Percentiles rank a stretch among this genome's conserved stretches.
Conservation (phyloP, 257 asterid species). For the Pogostemon cablin region DNA sequence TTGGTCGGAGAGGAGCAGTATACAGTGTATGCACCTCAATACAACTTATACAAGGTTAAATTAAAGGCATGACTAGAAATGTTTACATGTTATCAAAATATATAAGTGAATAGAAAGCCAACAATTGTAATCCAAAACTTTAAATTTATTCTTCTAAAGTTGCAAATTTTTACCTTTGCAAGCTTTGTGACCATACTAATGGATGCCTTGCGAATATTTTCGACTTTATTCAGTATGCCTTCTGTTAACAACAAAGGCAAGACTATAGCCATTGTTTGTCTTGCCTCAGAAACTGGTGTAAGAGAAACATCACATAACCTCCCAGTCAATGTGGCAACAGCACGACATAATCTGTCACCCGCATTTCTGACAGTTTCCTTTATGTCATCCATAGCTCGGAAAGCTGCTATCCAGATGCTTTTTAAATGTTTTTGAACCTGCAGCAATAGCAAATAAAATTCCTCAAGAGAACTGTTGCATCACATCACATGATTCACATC, state of each 20-base stretch:
- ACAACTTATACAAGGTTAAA: background rate
- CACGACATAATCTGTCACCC: slow-evolving; percentile 92
- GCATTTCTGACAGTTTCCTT: slow-evolving; percentile 96
- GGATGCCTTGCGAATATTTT: slow-evolving; percentile 89
- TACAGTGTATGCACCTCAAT: slow-evolving; percentile 19
- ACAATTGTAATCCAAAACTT: background rate
- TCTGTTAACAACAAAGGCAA: slow-evolving; percentile 87
- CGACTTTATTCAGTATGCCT: slow-evolving; percentile 95
- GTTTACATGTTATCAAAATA: slow-evolving; percentile 10
- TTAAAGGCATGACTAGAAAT: slow-evolving; percentile 29
- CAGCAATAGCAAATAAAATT: slow-evolving; percentile 29
- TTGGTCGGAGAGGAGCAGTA: slow-evolving; percentile 22
- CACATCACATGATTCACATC: background rate
- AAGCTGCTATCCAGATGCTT: slow-evolving; percentile 89
- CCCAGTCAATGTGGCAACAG: slow-evolving; percentile 78
- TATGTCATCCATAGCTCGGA: slow-evolving; percentile 97
- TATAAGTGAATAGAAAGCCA: slow-evolving; percentile 14
- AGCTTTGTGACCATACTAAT: slow-evolving; percentile 83
- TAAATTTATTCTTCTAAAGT: slow-evolving; percentile 23
- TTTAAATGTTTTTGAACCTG: slow-evolving; percentile 89
- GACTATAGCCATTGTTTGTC: slow-evolving; percentile 77
- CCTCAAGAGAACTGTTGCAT: background rate
- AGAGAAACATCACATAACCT: slow-evolving; percentile 91
- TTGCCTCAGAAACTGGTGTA: slow-evolving; percentile 77
- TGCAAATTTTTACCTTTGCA: slow-evolving; percentile 65